A percentile compares a stretch with the other conserved stretches of the same genome.
phyloP scores from a whole-genome alignment of 176 grass and related monocot genomes.

The Triticum turgidum region DNA sequence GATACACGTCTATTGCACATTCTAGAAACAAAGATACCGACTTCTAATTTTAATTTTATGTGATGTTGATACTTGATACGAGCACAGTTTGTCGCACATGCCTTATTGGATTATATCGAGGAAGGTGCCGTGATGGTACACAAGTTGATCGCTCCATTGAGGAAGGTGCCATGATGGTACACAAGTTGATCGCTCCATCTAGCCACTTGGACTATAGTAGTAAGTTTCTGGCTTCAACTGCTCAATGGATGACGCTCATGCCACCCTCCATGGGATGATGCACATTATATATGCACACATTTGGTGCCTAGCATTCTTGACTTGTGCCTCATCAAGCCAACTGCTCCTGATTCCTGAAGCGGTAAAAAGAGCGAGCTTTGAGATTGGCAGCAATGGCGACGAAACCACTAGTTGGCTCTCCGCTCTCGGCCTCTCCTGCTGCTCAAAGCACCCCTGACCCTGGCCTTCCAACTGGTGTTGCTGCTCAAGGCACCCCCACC shows the following conservation, averaged over 20 bases:
- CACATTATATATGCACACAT: background rate
- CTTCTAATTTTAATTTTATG: background rate
- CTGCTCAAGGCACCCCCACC: background rate
- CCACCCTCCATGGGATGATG: background rate
- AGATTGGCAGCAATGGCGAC: background rate
- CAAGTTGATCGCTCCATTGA: background rate
- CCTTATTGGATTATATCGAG: background rate
- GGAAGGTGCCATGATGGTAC: background rate
- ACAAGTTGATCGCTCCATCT: background rate
- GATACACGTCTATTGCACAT: no score
- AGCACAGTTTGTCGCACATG: background rate
- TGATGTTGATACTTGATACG: background rate
- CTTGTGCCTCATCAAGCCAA: background rate
- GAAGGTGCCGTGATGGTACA: background rate
- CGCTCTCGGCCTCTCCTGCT: background rate
- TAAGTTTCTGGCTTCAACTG: constrained; percentile 1
- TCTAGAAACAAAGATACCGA: no score
- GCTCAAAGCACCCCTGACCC: background rate
- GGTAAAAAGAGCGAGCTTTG: background rate
- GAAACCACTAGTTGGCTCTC: background rate
- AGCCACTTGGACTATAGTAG: background rate
- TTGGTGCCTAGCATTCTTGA: background rate
- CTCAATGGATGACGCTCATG: background rate
- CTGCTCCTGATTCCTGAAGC: background rate
- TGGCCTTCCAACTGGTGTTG: background rate